phyloP scores from a whole-genome alignment of 176 grass and related monocot genomes.

The Eleusine coracana region DNA sequence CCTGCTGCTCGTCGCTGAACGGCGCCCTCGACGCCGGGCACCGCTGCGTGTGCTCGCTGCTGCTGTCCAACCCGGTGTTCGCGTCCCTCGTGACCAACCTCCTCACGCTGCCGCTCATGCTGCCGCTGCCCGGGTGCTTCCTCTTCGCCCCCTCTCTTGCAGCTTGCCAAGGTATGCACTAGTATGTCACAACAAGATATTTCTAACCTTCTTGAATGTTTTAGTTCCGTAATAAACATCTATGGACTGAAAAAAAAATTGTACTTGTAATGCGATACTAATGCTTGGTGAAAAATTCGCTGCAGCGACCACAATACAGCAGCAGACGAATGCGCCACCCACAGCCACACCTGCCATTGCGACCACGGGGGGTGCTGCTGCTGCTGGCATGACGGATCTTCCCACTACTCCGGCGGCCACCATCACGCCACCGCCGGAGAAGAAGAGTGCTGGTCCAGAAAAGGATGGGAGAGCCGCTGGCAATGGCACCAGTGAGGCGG shows the following conservation, averaged over 20 bases:
- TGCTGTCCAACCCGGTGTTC: slow-evolving; percentile 32
- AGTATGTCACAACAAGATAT: no score
- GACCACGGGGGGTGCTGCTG: background rate
- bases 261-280: background rate
- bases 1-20: slow-evolving; percentile 50
- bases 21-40: slow-evolving; percentile 39
- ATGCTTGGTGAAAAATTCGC: background rate
- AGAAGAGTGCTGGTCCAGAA: background rate
- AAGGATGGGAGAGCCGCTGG: background rate
- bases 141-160: slow-evolving; percentile 35
- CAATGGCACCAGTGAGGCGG: background rate
- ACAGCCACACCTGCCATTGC: background rate
- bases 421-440: background rate
- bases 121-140: slow-evolving; percentile 44
- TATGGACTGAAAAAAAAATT: no score
- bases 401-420: background rate
- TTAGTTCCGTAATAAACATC: no score
- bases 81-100: slow-evolving; percentile 37
- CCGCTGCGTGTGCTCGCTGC: slow-evolving; percentile 47
- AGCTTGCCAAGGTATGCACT: slow-evolving; percentile 29
- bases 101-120: slow-evolving; percentile 24
- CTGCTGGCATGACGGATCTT: background rate
- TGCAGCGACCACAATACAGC: slow-evolving; percentile 21
- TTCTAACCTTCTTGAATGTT: no score
- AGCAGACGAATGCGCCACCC: slow-evolving; percentile 16